Conservation (phyloP, 2,329 filamentous ascomycete genomes). For the Tolypocladium capitatum region DNA sequence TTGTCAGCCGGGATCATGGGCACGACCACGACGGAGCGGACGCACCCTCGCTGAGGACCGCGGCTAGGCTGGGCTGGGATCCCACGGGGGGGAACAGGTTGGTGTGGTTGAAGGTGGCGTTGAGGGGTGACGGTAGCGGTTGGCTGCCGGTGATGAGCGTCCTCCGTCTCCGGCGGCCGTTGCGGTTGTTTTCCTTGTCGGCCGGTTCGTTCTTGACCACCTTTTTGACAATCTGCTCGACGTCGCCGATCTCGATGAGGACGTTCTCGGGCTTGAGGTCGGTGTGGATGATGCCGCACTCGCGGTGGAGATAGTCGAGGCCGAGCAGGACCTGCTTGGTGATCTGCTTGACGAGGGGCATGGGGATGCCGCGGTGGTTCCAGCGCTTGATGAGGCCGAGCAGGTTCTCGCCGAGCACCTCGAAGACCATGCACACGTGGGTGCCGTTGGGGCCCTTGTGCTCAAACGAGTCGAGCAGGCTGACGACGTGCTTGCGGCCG, state of each 20-base stretch:
- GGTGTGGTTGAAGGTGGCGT: constrained; percentile 73
- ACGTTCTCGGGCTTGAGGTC: constrained; percentile 97
- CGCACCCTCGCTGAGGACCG: constrained; percentile 70
- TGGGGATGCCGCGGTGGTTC: constrained; percentile 95
- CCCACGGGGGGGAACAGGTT: constrained; percentile 54
- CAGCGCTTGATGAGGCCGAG: constrained; percentile 93
- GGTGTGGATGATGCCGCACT: constrained; percentile 98
- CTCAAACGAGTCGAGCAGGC: constrained; percentile 90
- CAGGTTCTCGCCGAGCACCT: constrained; percentile 90
- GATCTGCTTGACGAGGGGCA: constrained; percentile 95
- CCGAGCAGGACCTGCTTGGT: constrained; percentile 95
- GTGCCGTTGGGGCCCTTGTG: constrained; percentile 94
- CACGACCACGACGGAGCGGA: not conserved
- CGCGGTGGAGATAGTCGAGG: constrained; percentile 88
- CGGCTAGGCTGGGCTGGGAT: constrained; percentile 65
- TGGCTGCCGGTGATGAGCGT: constrained; percentile 96
- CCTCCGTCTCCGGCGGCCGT: constrained; percentile 75
- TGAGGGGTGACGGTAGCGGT: constrained; percentile 85
- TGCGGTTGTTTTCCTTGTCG: constrained; percentile 81
- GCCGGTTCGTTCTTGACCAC: constrained; percentile 70
- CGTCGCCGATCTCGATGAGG: constrained; percentile 95
- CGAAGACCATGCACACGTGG: constrained; percentile 98
- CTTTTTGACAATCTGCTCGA: constrained; percentile 95
- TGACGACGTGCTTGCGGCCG: constrained; percentile 89
- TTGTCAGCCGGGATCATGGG: constrained; percentile 5